Evolutionary conservation across 345 rosid species (phyloP).

Genomic region (Salix brachista): DNA sequence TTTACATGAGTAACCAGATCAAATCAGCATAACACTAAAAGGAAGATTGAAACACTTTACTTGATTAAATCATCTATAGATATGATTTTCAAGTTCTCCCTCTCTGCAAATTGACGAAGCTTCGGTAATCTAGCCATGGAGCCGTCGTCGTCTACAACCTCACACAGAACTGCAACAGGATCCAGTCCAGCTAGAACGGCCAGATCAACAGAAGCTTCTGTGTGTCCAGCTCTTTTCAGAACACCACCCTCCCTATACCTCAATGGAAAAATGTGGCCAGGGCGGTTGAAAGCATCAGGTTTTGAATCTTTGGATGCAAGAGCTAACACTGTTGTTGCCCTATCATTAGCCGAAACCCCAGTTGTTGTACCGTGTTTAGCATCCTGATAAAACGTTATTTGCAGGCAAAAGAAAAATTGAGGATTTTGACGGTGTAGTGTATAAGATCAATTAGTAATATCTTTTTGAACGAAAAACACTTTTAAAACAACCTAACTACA

Average conservation of each 20-base stretch:
- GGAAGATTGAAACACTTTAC: constrained; percentile 22
- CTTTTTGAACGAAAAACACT: rapidly evolving
- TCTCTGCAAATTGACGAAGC: constrained; percentile 57
- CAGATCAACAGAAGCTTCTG: constrained; percentile 92
- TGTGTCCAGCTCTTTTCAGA: constrained; percentile 88
- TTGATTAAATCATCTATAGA: constrained; percentile 82
- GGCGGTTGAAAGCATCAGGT: constrained; percentile 85
- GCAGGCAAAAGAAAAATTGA: not conserved
- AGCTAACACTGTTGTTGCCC: constrained; percentile 69
- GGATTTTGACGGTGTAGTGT: not conserved
- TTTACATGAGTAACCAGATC: not conserved
- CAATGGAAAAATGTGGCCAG: constrained; percentile 80
- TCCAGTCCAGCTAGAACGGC: constrained; percentile 70
- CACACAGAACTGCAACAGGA: constrained; percentile 78
- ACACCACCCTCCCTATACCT: constrained; percentile 89
- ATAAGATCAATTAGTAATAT: not conserved
- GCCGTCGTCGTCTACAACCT: constrained; percentile 86
- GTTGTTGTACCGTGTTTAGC: constrained; percentile 89
- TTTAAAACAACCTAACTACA: too few species aligned
- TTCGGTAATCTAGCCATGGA: constrained; percentile 87
- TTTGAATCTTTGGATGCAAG: constrained; percentile 79
- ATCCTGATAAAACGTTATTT: constrained; percentile 44
- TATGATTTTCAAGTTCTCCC: constrained; percentile 58
- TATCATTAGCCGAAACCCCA: constrained; percentile 82
- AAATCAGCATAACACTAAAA: not conserved